Base-by-base conservation (phyloP, 225 moss, liverwort and hornwort genomes). In the Bryum argenteum region DNA sequence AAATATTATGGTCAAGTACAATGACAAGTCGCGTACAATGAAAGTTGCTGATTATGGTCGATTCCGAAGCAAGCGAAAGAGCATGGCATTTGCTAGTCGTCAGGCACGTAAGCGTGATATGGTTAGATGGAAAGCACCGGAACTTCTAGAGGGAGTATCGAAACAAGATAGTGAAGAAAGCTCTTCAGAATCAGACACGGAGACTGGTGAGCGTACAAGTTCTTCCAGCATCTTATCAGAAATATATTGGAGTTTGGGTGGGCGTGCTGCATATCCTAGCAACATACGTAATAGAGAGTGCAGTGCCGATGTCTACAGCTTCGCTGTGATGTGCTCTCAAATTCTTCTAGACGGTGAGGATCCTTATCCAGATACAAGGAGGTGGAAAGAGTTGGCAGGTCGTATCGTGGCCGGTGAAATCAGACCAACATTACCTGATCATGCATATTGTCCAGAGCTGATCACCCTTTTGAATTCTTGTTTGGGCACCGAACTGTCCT, bases 11-110 rank as follows among this genome's bases (percentile, higher is more conserved):
- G 54, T 75, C 24, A 17, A 23, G 16, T 3, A 8, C n/a, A 0
- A 11, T 13, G 64, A 42, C 6, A 75, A 24, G 18, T 2, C 17
- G n/a, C 11, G 61, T 0, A 45, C 16, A 15, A 66, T 71, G 17
- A 78, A 78, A 63, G 75, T 82, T 42, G 26, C 47, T 51, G 82
- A 82, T 75, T 82, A 67, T 66, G 82, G 78, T 33, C 61, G 78
- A 22, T 26, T 61, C 23, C 73, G 42, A 39, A 78, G 67, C 48
- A 78, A 75, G 61, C 43, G 80, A 3, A 75, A 39, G 65, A 71
- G 70, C 45, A 66, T 75, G 75, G 61, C 71, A 38, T 79, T 65
- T 54, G 76, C 72, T 54, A 75, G 75, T 65, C 70, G 60, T 12
- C 54, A 65, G 54, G 71, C 75, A 61, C 66, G 75, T 38, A 75